Evolutionary conservation across 768 basidiomycete species (phyloP), one percentile per base, ranked within the genome.

Genomic region (Psilocybe azurescens): DNA sequence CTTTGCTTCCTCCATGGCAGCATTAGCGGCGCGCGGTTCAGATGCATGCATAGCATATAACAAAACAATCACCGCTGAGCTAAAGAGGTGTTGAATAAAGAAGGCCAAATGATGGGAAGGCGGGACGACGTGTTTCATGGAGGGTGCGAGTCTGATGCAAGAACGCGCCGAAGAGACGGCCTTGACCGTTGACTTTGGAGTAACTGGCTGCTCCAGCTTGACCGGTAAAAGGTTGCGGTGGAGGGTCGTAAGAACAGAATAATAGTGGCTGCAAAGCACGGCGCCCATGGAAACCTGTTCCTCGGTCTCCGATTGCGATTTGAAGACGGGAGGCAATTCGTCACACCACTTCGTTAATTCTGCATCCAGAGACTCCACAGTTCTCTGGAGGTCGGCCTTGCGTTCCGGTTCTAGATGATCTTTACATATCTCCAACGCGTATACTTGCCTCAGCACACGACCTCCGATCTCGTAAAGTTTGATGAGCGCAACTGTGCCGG

Each of bases 21-120:
- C 81, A 30, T 80, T 72, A n/a, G 88, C 85, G 46, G 86, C 85
- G 47, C 83, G 81, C 10, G 82, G 71, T 57, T 94, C 93, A 1
- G 86, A 70, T 4, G 88, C 85, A 72, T 94, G 93, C 91, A 95
- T 94, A 36, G 93, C 90, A 71, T 89, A 94, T 6, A 95, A 79
- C 56, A 94, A 76, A 59, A 93, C 87, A 71, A 95, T 92, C 60
- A 93, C 92, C 2, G 91, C 90, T 39, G 90, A 94, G 69, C 92
- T 94, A 79, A 94, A 94, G 24, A 95, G 81, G 66, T 92, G 91
- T 67, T 95, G 94, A 46, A 94, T 92, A 81, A 91, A 94, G 76
- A 94, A 93, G 3, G 93, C 91, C 48, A 94, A 82, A 72, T 94
- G 91, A 67, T 94, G 93, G 13, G 94, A 94, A 11, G 90, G 83